Base-by-base conservation (phyloP, 73 alveolate species). In the Urostyla sp. region DNA sequence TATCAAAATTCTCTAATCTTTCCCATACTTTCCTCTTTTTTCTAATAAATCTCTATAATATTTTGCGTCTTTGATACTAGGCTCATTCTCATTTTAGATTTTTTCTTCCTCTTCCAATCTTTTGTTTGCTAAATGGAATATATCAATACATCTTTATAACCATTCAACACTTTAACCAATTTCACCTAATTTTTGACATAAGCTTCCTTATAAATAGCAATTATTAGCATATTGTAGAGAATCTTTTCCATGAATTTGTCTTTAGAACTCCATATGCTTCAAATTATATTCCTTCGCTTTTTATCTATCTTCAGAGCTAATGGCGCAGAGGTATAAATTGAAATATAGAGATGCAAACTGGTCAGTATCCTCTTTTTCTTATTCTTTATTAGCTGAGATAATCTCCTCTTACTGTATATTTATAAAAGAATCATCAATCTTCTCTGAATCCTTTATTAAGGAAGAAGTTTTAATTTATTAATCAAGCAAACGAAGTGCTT, bases 301-400 rank as follows among this genome's bases (percentile, higher is more conserved):
- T 20, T 7, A 7, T 44, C 44, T 66, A 24, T 66, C 66, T 4
- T 54, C 80, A 13, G n/a, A 20, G 13, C 45, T 2, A n/a, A 66
- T 15, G 7, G 80, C 80, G 5, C 51, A 3, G 24, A 21, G 44
- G 28, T 66, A 66, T 7, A 66, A 28, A 26, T 15, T 18, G 46
- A 4, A 66, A 27, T 66, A 66, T 1, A 66, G n/a, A 8, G 57
- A 11, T 10, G 63, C 34, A 2, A 66, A 66, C 66, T 40, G 40
- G 26, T 66, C 80, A 7, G 18, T 15, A 24, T 66, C 80, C 23
- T 66, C 80, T 45, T 66, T 66, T 16, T 20, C n/a, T 16, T 18
- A 10, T 15, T 66, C 80, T 26, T 66, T 63, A 40, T 40, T n/a
- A n/a, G 7, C 27, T 59, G 32, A 11, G 34, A 7, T 59, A 43